These are phyloP conservation scores for Candida quercuum DNA, from an alignment of 805 yeast species.

Conservation along the genomic window DNA sequence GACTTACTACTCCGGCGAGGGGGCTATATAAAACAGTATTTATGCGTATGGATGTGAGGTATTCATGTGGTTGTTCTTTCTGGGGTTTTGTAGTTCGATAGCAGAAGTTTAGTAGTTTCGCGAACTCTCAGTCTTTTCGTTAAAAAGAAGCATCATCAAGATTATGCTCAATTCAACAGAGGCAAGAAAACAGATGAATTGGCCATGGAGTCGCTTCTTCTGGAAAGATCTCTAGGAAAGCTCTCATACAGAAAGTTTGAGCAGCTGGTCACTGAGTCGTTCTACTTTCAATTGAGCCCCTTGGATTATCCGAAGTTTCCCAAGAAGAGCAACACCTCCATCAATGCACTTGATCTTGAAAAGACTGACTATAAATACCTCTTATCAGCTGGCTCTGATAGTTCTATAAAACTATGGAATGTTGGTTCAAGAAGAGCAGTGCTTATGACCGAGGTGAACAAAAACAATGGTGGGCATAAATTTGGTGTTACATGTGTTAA, in stretches of 20 bases:
- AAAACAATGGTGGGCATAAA: conserved; percentile 41
- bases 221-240: conserved; percentile 12
- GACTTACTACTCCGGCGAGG: conserved; percentile 26
- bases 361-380: conserved; percentile 37
- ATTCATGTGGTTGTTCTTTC: not conserved
- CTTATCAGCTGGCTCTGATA: conserved; percentile 71
- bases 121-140: not conserved
- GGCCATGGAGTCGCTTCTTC: conserved; percentile 9
- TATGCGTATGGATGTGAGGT: too few relatives aligned
- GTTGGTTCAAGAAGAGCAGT: conserved; percentile 17
- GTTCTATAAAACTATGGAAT: conserved; percentile 66
- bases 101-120: too few relatives aligned
- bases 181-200: not conserved
- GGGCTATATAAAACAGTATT: too few relatives aligned
- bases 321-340: conserved; percentile 26
- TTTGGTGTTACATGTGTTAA: conserved; percentile 68
- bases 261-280: conserved; percentile 18
- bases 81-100: not conserved
- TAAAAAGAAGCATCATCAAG: too few relatives aligned
- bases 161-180: not conserved
- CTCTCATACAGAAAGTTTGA: conserved; percentile 6
- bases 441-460: conserved; percentile 18
- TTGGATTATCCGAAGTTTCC: conserved; percentile 19
- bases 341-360: conserved; percentile 60
- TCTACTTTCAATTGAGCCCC: conserved; percentile 17